Conservation (phyloP, 1,284 basidiomycete species). For the Volvariella volvacea region DNA sequence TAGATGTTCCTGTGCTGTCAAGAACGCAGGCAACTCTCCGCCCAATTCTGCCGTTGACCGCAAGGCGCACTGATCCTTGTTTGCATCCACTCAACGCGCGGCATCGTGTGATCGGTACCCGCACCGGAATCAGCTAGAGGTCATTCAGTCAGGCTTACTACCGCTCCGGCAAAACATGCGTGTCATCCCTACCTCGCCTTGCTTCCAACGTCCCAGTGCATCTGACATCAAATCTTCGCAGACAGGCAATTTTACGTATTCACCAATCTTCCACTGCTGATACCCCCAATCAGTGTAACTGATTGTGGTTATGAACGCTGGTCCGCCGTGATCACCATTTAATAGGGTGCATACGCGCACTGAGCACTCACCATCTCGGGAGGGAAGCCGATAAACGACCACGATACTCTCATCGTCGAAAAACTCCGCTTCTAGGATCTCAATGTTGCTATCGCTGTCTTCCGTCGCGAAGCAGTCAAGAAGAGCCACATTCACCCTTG, state of each 20-base stretch:
- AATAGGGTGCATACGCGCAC: slow-evolving; percentile 14
- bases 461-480: slow-evolving; percentile 42
- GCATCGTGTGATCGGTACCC: slow-evolving; percentile 49
- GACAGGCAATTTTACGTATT: slow-evolving; percentile 44
- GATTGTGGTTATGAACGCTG: slow-evolving; percentile 50
- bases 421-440: slow-evolving; percentile 63
- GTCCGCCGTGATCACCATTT: slow-evolving; percentile 32
- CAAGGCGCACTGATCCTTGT: slow-evolving; percentile 47
- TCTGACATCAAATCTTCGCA: slow-evolving; percentile 59
- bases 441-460: slow-evolving; percentile 31
- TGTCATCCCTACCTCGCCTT: slow-evolving; percentile 33
- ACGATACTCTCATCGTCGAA: slow-evolving; percentile 68
- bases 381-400: slow-evolving; percentile 46
- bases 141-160: slow-evolving; percentile 20
- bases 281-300: slow-evolving; percentile 54
- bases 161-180: slow-evolving; percentile 22
- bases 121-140: slow-evolving; percentile 40
- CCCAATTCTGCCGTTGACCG: slow-evolving; percentile 67
- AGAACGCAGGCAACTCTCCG: slow-evolving; percentile 71
- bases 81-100: slow-evolving; percentile 48
- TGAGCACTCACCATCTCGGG: slow-evolving; percentile 34
- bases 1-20: slow-evolving; percentile 47
- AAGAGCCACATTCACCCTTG: slow-evolving; percentile 38
- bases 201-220: slow-evolving; percentile 47
- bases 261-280: slow-evolving; percentile 37